Evolutionary conservation across 352 stramenopile species (phyloP).

Genomic region (Globisporangium radiosum): DNA sequence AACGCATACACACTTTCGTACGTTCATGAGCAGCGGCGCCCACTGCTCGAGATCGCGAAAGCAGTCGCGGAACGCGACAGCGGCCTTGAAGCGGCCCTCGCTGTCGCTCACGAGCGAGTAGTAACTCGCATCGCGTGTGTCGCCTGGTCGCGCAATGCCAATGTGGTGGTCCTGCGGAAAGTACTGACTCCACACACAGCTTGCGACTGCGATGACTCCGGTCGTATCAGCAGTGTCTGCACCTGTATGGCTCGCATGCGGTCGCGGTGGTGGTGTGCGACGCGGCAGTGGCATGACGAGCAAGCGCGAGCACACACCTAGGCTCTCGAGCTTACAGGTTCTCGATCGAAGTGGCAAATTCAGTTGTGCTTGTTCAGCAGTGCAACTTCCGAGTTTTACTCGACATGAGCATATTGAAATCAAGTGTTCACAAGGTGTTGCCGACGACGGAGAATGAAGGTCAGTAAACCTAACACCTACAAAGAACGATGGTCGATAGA

Average conservation of each 20-base stretch:
- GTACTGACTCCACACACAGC: slow-evolving; percentile 72
- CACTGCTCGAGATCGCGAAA: slow-evolving; percentile 44
- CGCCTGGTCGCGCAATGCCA: slow-evolving; percentile 27
- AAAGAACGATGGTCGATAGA: too few species aligned
- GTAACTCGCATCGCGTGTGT: slow-evolving; percentile 34
- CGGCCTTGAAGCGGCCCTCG: slow-evolving; percentile 48
- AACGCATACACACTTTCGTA: background rate
- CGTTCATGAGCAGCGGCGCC: slow-evolving; percentile 31
- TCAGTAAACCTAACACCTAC: too few species aligned
- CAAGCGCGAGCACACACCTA: too few species aligned
- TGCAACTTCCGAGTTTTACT: too few species aligned
- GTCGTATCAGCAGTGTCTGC: background rate
- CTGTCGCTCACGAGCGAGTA: slow-evolving; percentile 43
- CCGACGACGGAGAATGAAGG: too few species aligned
- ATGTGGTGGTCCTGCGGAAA: slow-evolving; percentile 65
- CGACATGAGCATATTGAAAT: too few species aligned
- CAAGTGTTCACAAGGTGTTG: background rate
- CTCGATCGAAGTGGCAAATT: background rate
- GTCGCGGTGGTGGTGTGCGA: slow-evolving; percentile 4
- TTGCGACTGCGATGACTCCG: slow-evolving; percentile 30
- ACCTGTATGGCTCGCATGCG: background rate
- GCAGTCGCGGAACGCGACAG: slow-evolving; percentile 48
- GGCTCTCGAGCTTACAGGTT: too few species aligned
- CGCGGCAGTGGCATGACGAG: slow-evolving; percentile 12
- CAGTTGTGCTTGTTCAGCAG: too few species aligned